Percentiles rank a stretch among this genome's conserved stretches.
Conservation (phyloP, 768 basidiomycete genomes). For the Tulasnella sp. region DNA sequence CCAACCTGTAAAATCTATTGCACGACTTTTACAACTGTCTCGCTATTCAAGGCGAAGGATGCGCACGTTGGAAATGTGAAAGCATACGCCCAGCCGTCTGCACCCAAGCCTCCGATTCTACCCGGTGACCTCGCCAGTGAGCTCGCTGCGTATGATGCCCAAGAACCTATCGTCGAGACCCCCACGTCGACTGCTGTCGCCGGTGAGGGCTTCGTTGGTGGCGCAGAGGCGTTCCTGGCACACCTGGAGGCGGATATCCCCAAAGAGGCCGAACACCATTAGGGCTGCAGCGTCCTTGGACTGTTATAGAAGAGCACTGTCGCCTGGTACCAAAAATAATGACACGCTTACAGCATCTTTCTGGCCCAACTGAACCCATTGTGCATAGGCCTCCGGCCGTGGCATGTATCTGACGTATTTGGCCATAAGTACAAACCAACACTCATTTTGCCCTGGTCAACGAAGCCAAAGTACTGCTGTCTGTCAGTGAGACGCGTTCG, state of each 20-base stretch:
- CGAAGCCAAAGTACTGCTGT: too few relatives aligned
- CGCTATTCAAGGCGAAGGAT: constrained; percentile 56
- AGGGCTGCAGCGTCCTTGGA: neutral
- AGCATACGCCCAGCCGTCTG: constrained; percentile 56
- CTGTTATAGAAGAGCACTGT: too few relatives aligned
- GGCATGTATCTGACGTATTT: too few relatives aligned
- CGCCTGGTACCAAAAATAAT: too few relatives aligned
- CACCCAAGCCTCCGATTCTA: constrained; percentile 62
- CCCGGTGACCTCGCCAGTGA: constrained; percentile 81
- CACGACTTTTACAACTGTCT: constrained; percentile 4
- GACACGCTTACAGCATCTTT: too few relatives aligned
- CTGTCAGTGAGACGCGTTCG: too few relatives aligned
- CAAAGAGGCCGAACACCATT: constrained; percentile 46
- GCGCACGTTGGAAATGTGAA: constrained; percentile 84
- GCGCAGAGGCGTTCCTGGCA: constrained; percentile 63
- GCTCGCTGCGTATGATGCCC: constrained; percentile 70
- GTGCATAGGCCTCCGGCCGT: too few relatives aligned
- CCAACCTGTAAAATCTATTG: too few relatives aligned
- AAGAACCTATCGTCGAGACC: constrained; percentile 46
- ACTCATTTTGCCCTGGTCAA: too few relatives aligned
- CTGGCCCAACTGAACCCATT: too few relatives aligned
- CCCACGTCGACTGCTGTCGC: constrained; percentile 28
- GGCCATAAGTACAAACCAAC: too few relatives aligned
- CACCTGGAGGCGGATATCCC: constrained; percentile 75
- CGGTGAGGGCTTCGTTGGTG: constrained; percentile 34